Evolutionary conservation across 2,329 filamentous ascomycete genomes (phyloP).

Genomic region (Akanthomyces muscarius): DNA sequence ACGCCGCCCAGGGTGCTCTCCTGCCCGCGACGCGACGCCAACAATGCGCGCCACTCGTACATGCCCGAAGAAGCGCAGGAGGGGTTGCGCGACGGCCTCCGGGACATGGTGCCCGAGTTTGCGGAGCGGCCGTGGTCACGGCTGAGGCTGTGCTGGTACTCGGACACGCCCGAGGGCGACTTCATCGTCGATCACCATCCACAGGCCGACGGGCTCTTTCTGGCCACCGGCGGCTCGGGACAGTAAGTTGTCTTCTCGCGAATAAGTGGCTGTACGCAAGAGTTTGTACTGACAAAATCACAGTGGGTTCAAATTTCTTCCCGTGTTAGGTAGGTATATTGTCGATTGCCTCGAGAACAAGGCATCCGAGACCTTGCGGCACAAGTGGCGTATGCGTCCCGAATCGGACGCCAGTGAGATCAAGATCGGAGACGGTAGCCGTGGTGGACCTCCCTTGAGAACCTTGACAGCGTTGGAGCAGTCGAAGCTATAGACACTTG

Average conservation of each 20-base stretch:
- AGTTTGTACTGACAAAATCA: not conserved
- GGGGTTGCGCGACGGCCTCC: constrained; percentile 48
- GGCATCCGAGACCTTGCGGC: constrained; percentile 24
- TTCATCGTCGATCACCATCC: constrained; percentile 59
- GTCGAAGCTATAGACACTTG: constrained; percentile 24
- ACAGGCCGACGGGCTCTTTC: constrained; percentile 39
- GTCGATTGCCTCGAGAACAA: constrained; percentile 33
- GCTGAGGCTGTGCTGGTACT: constrained; percentile 60
- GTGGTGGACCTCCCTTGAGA: constrained; percentile 27
- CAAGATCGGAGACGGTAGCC: constrained; percentile 29
- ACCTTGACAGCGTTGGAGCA: constrained; percentile 26
- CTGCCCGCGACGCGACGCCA: constrained; percentile 32
- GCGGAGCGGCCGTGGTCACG: constrained; percentile 47
- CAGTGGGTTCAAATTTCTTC: constrained; percentile 28
- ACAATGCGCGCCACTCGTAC: constrained; percentile 38
- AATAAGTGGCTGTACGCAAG: not conserved
- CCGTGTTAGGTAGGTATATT: constrained; percentile 26
- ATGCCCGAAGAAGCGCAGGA: constrained; percentile 49
- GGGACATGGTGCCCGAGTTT: constrained; percentile 51
- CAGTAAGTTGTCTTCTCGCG: constrained; percentile 28
- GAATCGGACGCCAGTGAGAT: constrained; percentile 3
- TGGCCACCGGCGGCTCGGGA: constrained; percentile 46
- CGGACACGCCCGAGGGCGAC: constrained; percentile 59
- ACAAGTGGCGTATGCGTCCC: constrained; percentile 29
- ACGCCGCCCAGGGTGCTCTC: constrained; percentile 25